Percentiles rank a stretch among this genome's conserved stretches.
Evolutionary conservation across 1,284 basidiomycete species (phyloP).

Genomic region (Fomitopsis betulina): DNA sequence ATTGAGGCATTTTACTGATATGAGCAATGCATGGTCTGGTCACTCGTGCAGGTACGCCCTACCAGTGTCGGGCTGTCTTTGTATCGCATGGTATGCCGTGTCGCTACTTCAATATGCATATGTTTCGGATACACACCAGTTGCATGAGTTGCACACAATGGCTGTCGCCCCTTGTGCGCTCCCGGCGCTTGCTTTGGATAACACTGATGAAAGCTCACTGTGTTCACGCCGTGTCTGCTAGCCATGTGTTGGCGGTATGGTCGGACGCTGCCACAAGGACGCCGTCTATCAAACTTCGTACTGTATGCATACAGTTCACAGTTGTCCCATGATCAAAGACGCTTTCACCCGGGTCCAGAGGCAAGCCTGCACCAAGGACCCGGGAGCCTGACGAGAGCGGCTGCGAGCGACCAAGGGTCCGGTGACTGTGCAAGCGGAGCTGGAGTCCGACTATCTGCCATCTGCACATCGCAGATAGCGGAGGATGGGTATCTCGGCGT

Average conservation of each 20-base stretch:
- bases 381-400: background rate
- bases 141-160: background rate
- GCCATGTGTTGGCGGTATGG: background rate
- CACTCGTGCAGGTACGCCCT: background rate
- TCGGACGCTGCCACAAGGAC: background rate
- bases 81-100: background rate
- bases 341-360: background rate
- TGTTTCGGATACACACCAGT: background rate
- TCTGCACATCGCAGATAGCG: background rate
- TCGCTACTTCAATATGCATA: background rate
- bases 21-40: background rate
- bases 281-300: background rate
- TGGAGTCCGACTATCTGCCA: background rate
- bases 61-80: background rate
- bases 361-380: background rate
- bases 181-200: background rate
- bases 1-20: background rate
- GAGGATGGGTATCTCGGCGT: background rate
- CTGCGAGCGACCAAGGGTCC: background rate
- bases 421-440: background rate
- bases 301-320: background rate
- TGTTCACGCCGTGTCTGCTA: background rate
- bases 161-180: background rate
- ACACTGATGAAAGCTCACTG: background rate
- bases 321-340: background rate